Percentiles rank a stretch among this genome's conserved stretches.
Evolutionary conservation across 2,329 filamentous ascomycete species (phyloP).

Genomic region (Hymenoscyphus albidus): DNA sequence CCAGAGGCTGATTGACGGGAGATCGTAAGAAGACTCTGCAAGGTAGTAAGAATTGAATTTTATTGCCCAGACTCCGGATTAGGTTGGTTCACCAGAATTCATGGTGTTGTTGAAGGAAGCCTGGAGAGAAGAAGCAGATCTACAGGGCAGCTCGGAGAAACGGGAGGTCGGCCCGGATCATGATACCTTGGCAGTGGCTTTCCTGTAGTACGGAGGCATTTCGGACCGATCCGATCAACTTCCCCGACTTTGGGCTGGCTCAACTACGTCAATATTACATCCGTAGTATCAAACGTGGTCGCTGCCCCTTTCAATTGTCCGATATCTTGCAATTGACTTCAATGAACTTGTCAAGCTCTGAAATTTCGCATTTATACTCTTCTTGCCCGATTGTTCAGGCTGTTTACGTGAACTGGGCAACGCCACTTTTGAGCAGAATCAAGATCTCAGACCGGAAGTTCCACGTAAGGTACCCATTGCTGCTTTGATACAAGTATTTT

Average conservation of each 20-base stretch:
- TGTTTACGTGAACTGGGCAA: too few relatives aligned
- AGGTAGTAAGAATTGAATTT: not conserved
- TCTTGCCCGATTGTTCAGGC: too few relatives aligned
- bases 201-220: not conserved
- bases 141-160: not conserved
- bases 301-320: too few relatives aligned
- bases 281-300: too few relatives aligned
- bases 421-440: too few relatives aligned
- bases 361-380: too few relatives aligned
- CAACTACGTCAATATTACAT: not conserved
- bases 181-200: not conserved
- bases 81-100: not conserved
- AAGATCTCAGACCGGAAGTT: too few relatives aligned
- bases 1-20: slow-evolving; percentile 8
- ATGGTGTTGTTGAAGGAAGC: not conserved
- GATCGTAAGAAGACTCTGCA: slow-evolving; percentile 5
- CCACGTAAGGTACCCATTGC: too few relatives aligned
- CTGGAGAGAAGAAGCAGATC: not conserved
- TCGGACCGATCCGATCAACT: not conserved
- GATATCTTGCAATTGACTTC: too few relatives aligned
- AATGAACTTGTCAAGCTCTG: too few relatives aligned
- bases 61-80: slow-evolving; percentile 5
- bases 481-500: too few relatives aligned
- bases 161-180: not conserved
- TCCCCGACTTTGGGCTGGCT: not conserved